Base-by-base conservation (phyloP, 2,329 filamentous ascomycete genomes). In the Penicillium sp. region DNA sequence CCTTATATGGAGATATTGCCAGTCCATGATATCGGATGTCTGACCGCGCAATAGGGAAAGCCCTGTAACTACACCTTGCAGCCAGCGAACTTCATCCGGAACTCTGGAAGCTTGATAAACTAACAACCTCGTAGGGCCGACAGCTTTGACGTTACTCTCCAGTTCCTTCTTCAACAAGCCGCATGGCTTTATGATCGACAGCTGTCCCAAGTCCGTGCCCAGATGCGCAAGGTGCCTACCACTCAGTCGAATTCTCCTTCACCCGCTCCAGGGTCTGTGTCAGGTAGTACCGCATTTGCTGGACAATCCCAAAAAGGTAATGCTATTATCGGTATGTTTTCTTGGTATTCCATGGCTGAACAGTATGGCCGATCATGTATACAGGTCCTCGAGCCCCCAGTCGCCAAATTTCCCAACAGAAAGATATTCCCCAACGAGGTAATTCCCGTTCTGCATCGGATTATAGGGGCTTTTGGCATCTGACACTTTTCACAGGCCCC, bases 171-270 rank as follows among this genome's bases (percentile, higher is more conserved):
- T 13, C 88, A 95, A 65, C 89, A 98, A 69, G 89, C 89, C 53
- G 89, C 89, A 67, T 95, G 89, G 80, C 80, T 97, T 5, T 95
- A 93, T 63, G 90, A 97, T 65, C 79, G 87, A 42, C 89, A 97
- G 71, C 80, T 94, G 23, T 87, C 87, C 0, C 89, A 96, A 65
- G 87, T 97, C 39, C 82, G 88, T 56, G 89, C 87, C 16, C 89
- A 96, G 70, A 89, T 97, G 74, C 82, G 87, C 51, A 93, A 85
- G 50, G 71, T 74, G 64, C 31, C 68, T 26, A 67, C 66, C 7
- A 29, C 49, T 4, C 67, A 72, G 23, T 72, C 72, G 11, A 65
- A 57, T 23, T 67, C 70, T 6, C 61, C 71, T 3, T 72, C 70
- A n/a, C 71, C 72, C 6, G 65, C 57, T 8, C 68, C 69, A 3